A percentile compares a stretch with the other conserved stretches of the same genome.
These are phyloP conservation scores for Colletotrichum sp. DNA, from an alignment of 2,329 filamentous ascomycete species.

Conservation along the genomic window DNA sequence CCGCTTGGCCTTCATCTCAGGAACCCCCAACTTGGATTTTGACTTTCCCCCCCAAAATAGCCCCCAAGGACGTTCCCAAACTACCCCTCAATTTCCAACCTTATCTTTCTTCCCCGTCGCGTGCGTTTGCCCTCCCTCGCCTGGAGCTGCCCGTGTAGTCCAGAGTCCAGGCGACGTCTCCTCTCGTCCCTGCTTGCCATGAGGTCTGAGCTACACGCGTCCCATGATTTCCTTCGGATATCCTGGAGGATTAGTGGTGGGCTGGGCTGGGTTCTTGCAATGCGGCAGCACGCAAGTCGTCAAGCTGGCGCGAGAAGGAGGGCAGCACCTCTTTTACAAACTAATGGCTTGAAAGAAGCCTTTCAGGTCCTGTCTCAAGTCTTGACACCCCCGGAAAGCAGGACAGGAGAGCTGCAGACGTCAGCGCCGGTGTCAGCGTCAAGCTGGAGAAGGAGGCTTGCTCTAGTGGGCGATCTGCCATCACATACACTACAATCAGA, in stretches of 20 bases:
- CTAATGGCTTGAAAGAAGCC: neutral
- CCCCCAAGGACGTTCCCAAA: neutral
- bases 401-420: neutral
- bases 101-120: neutral
- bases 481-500: neutral
- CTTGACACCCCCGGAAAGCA: neutral
- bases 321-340: neutral
- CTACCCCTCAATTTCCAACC: constrained; percentile 10
- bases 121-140: neutral
- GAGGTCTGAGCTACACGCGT: neutral
- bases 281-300: neutral
- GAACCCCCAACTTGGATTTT: constrained; percentile 2
- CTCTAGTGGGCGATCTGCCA: neutral
- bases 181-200: neutral
- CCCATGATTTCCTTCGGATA: neutral
- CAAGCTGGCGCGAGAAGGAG: neutral
- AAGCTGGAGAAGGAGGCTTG: neutral
- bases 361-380: constrained; percentile 4
- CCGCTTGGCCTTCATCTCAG: neutral
- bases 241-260: neutral
- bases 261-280: neutral
- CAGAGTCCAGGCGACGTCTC: neutral
- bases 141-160: neutral
- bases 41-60: neutral
- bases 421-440: neutral